Conservation (phyloP, 108 stramenopile genomes). For the Nitzschia palea region DNA sequence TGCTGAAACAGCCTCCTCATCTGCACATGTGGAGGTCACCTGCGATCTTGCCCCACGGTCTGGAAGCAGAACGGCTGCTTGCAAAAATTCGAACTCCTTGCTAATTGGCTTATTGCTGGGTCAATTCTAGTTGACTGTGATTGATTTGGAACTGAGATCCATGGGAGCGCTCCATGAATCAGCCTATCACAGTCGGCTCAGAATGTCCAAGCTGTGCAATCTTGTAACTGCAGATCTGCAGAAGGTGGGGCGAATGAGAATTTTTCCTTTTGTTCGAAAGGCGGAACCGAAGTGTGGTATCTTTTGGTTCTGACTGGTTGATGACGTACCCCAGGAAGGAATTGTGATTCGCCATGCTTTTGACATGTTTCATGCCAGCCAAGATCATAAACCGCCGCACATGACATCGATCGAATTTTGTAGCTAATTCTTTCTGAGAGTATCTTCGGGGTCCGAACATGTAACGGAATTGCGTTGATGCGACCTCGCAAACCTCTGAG, state of each 20-base stretch:
- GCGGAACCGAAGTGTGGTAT: not conserved
- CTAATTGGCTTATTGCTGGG: too few relatives aligned
- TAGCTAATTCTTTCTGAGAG: conserved; percentile 4
- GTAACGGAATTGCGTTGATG: conserved; percentile 3
- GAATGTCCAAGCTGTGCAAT: too few relatives aligned
- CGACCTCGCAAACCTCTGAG: not conserved
- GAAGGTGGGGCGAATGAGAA: conserved; percentile 8
- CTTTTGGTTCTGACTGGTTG: not conserved
- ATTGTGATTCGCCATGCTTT: not conserved
- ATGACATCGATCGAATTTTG: not conserved
- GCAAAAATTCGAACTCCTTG: too few relatives aligned
- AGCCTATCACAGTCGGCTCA: too few relatives aligned
- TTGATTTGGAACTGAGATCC: too few relatives aligned
- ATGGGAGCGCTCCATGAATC: too few relatives aligned
- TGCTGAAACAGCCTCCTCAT: too few relatives aligned
- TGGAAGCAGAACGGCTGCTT: too few relatives aligned
- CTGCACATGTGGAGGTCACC: too few relatives aligned
- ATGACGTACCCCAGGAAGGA: not conserved
- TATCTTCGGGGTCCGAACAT: conserved; percentile 7
- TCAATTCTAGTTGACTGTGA: too few relatives aligned
- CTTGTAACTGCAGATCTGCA: too few relatives aligned
- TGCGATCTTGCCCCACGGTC: too few relatives aligned
- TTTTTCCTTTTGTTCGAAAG: not conserved
- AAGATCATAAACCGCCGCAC: not conserved
- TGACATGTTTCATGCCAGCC: not conserved